Evolutionary conservation across 768 basidiomycete species (phyloP).

Genomic region (Multifurca ochricompacta): DNA sequence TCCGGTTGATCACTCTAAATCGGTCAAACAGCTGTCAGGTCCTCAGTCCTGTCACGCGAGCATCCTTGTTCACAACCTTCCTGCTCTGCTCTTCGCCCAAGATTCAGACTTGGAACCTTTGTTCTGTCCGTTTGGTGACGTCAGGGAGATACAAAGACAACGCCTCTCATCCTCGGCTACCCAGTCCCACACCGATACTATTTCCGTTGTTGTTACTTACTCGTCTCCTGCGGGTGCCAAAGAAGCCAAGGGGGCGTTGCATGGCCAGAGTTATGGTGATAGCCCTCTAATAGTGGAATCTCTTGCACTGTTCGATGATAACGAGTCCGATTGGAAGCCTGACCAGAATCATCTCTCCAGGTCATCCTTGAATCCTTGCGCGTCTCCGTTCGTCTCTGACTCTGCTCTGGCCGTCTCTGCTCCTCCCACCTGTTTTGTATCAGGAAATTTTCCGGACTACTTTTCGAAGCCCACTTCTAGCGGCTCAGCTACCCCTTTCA

Average conservation of each 20-base stretch:
- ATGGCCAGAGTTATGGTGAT: slow-evolving; percentile 55
- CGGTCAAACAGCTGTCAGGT: slow-evolving; percentile 1
- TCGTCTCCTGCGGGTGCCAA: slow-evolving; percentile 43
- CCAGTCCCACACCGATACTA: slow-evolving; percentile 32
- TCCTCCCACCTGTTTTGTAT: slow-evolving; percentile 16
- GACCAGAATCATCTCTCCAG: slow-evolving; percentile 21
- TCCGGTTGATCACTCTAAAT: slow-evolving; percentile 3
- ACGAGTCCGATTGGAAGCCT: slow-evolving; percentile 3
- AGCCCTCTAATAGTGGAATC: slow-evolving; percentile 35
- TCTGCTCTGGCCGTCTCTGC: slow-evolving; percentile 9
- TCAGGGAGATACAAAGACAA: slow-evolving; percentile 52
- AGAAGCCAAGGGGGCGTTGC: slow-evolving; percentile 56
- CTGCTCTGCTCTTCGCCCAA: slow-evolving; percentile 59
- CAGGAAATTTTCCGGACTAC: slow-evolving; percentile 10
- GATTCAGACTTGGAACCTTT: slow-evolving; percentile 63
- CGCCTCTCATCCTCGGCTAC: slow-evolving; percentile 27
- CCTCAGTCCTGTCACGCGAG: slow-evolving; percentile 20
- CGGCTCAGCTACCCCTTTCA: background rate
- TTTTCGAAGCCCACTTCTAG: slow-evolving; percentile 4
- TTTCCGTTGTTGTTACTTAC: slow-evolving; percentile 61
- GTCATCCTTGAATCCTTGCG: slow-evolving; percentile 28
- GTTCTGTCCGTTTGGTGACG: slow-evolving; percentile 61
- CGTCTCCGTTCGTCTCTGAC: slow-evolving; percentile 26
- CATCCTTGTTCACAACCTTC: slow-evolving; percentile 58
- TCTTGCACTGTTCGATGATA: slow-evolving; percentile 20